Conservation (phyloP, 108 stramenopile species). For the Epipyxis sp. region DNA sequence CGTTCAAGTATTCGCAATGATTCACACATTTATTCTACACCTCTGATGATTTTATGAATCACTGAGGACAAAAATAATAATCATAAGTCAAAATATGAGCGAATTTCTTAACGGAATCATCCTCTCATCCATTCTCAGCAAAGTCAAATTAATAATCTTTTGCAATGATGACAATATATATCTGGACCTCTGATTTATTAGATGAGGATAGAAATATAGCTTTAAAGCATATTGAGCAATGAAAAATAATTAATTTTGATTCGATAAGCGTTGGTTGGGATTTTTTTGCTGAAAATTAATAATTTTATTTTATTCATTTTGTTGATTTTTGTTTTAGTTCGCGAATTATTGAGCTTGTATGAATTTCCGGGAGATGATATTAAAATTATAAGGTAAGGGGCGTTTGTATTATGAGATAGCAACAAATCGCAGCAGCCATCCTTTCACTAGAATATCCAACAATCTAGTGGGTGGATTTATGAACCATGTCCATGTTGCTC, state of each 20-base stretch:
- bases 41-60: neutral
- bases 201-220: neutral
- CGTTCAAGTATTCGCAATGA: conserved; percentile 21
- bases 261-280: neutral
- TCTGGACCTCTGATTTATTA: conserved; percentile 19
- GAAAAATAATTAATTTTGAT: neutral
- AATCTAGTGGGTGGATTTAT: too few relatives aligned
- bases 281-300: neutral
- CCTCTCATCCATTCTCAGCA: too few relatives aligned
- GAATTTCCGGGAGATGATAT: conserved; percentile 93
- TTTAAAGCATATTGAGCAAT: neutral
- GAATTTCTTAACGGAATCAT: neutral
- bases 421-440: too few relatives aligned
- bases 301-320: too few relatives aligned
- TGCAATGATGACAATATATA: neutral
- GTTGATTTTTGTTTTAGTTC: conserved; percentile 34
- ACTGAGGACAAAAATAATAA: neutral
- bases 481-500: too few relatives aligned
- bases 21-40: neutral
- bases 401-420: too few relatives aligned
- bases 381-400: conserved; percentile 88
- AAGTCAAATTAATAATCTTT: neutral
- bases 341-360: conserved; percentile 93
- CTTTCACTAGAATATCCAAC: too few relatives aligned
- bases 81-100: conserved; percentile 9